Evolutionary conservation across 495 filamentous ascomycete genomes (phyloP).

Genomic region (Penicillium soppii): DNA sequence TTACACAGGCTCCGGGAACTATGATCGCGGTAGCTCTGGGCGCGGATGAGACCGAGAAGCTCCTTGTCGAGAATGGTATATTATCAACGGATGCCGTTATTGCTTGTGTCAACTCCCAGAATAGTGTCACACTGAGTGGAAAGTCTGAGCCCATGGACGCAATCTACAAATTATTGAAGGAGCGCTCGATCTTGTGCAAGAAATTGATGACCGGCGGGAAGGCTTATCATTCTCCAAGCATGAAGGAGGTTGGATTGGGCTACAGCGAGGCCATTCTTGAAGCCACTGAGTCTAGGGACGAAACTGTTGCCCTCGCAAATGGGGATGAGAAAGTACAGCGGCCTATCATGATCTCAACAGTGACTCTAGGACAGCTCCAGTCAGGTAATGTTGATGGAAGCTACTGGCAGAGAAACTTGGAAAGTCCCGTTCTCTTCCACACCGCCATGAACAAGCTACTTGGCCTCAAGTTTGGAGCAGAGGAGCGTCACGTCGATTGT

Average conservation of each 20-base stretch:
- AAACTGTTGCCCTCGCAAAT: neutral
- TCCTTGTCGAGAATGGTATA: neutral
- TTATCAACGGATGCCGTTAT: neutral
- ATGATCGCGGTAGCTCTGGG: neutral
- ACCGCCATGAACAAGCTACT: constrained; percentile 18
- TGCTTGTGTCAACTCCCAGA: neutral
- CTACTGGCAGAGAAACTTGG: neutral
- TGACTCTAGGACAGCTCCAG: neutral
- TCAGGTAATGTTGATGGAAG: neutral
- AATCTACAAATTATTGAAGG: neutral
- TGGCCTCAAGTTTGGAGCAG: neutral
- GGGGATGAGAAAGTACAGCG: neutral
- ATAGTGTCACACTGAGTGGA: neutral
- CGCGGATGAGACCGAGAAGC: neutral
- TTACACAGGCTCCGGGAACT: neutral
- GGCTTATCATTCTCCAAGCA: neutral
- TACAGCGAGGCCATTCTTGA: neutral
- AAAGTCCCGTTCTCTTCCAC: constrained; percentile 20
- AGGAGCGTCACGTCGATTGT: neutral
- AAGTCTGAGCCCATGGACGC: neutral
- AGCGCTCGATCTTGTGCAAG: neutral
- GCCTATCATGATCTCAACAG: neutral
- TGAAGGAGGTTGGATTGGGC: neutral
- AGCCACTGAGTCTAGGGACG: no score
- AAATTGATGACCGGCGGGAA: neutral